A percentile compares a stretch with the other conserved stretches of the same genome.
Evolutionary conservation across 306 rosid species (phyloP).

Genomic region (Sicyos baderoa): DNA sequence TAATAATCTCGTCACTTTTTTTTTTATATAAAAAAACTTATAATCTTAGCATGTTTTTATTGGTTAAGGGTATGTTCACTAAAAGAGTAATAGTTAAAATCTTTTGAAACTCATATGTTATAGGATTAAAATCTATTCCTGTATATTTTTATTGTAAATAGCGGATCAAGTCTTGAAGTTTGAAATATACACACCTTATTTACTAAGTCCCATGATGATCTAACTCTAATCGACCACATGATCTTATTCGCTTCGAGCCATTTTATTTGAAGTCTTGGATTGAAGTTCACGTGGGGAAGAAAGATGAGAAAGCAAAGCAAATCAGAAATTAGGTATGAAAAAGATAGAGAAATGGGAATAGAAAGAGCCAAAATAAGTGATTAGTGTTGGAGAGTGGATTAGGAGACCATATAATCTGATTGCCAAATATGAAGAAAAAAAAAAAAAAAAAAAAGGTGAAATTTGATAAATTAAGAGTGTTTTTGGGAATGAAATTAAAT

Average conservation of each 20-base stretch:
- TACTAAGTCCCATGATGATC: neutral
- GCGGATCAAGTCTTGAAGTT: too few relatives aligned
- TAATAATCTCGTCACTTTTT: too few relatives aligned
- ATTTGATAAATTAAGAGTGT: neutral
- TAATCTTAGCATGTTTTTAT: too few relatives aligned
- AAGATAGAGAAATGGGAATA: neutral
- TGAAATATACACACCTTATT: neutral
- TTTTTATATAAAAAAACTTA: too few relatives aligned
- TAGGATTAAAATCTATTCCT: too few relatives aligned
- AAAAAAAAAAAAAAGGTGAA: neutral
- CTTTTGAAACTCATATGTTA: neutral
- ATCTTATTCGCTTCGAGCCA: neutral
- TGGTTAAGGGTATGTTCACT: too few relatives aligned
- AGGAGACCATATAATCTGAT: neutral
- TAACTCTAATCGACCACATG: neutral
- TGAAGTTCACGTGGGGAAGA: neutral
- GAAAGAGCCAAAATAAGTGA: neutral
- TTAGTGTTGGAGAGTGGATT: neutral
- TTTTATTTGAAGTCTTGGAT: neutral
- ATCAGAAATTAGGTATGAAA: neutral
- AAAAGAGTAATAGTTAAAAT: neutral
- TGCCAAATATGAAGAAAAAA: neutral
- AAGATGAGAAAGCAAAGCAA: neutral
- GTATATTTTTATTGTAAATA: too few relatives aligned
- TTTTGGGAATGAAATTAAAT: slow-evolving; percentile 48